phyloP scores from a whole-genome alignment of 2,329 filamentous ascomycete genomes.

The Phaeomoniella chlamydospora region DNA sequence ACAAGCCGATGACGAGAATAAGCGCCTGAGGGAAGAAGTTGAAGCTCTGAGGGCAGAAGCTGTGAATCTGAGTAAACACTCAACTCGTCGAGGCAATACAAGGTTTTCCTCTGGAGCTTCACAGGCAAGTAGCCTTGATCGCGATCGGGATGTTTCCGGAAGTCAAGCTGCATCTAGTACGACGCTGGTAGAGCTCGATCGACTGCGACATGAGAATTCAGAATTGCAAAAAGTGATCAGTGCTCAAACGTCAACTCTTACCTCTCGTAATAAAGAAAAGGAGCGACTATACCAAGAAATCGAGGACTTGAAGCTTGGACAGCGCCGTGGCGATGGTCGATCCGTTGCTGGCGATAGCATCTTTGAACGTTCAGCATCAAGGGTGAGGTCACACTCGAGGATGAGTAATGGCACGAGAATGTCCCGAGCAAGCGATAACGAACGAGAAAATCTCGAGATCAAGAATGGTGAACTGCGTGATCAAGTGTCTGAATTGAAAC shows the following conservation, averaged over 20 bases:
- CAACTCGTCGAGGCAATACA: constrained; percentile 12
- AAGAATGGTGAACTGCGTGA: constrained; percentile 74
- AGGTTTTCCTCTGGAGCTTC: constrained; percentile 22
- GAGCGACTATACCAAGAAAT: constrained; percentile 93
- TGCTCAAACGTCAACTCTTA: constrained; percentile 94
- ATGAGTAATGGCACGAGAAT: constrained; percentile 53
- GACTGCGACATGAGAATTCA: constrained; percentile 81
- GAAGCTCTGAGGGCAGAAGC: constrained; percentile 46
- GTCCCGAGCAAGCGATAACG: constrained; percentile 56
- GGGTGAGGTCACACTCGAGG: constrained; percentile 63
- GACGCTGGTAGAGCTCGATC: constrained; percentile 67
- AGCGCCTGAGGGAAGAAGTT: constrained; percentile 68
- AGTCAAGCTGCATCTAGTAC: constrained; percentile 47
- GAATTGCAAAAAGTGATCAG: constrained; percentile 84
- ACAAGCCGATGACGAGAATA: constrained; percentile 80
- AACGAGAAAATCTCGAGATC: constrained; percentile 74
- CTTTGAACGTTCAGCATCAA: constrained; percentile 83
- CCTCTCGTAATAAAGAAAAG: constrained; percentile 87
- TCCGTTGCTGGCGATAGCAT: constrained; percentile 70
- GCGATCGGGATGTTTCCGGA: constrained; percentile 29
- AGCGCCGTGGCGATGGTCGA: constrained; percentile 52
- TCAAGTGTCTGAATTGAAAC: constrained; percentile 68
- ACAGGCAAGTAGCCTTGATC: constrained; percentile 20
- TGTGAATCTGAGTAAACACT: background rate
- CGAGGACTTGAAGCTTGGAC: constrained; percentile 83